Percentiles rank a stretch among this genome's conserved stretches.
Conservation (phyloP, 1,284 basidiomycete genomes). For the Marasmius tenuissimus region DNA sequence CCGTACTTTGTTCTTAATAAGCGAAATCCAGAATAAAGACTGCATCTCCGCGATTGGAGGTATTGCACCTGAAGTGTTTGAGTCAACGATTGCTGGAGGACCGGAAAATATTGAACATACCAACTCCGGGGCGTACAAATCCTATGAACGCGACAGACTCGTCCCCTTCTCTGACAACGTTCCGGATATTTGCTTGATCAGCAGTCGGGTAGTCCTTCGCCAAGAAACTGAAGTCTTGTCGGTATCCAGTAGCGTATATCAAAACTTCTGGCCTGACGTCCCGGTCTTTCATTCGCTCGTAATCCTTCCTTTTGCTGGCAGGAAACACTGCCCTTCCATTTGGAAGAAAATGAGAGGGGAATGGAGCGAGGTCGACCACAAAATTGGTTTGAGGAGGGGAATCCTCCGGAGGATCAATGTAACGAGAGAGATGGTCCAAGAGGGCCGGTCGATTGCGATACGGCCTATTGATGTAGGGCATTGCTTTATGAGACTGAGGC, state of each 20-base stretch:
- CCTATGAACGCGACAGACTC: constrained; percentile 60
- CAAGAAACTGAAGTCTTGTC: constrained; percentile 54
- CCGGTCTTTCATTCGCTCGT: constrained; percentile 39
- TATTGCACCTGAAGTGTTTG: constrained; percentile 47
- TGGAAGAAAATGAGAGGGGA: constrained; percentile 48
- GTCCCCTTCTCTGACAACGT: constrained; percentile 49
- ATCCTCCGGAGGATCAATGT: constrained; percentile 57
- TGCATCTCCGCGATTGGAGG: constrained; percentile 71
- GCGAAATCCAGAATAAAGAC: constrained; percentile 58
- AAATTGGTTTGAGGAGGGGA: constrained; percentile 46
- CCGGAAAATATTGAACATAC: constrained; percentile 23
- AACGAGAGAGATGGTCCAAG: constrained; percentile 49
- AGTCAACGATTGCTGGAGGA: neutral
- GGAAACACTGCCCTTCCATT: constrained; percentile 53
- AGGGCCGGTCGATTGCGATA: constrained; percentile 44
- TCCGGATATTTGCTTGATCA: constrained; percentile 51
- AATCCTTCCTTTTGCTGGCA: constrained; percentile 42
- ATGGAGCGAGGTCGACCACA: constrained; percentile 60
- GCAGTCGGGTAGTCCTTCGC: constrained; percentile 51
- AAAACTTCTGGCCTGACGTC: constrained; percentile 50
- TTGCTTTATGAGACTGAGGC: constrained; percentile 49
- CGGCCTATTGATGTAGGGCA: constrained; percentile 63
- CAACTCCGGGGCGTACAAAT: constrained; percentile 63
- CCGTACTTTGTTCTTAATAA: constrained; percentile 44
- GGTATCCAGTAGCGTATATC: constrained; percentile 55